Conservation (phyloP, 441 rosid species). For the Hura crepitans region DNA sequence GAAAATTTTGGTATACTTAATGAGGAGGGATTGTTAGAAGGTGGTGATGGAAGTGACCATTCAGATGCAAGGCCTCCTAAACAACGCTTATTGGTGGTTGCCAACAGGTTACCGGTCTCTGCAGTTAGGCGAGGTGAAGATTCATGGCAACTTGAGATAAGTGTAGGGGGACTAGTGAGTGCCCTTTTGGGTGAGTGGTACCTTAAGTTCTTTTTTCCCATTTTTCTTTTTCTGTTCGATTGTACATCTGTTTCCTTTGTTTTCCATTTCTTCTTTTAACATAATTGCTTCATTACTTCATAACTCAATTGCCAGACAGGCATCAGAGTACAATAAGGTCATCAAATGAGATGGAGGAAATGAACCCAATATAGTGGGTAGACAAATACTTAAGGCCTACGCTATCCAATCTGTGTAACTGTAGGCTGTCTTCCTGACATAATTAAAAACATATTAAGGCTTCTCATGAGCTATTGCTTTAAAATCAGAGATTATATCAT, state of each 20-base stretch:
- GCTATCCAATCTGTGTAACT: not conserved
- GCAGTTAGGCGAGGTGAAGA: slow-evolving; percentile 55
- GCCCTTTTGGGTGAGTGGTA: slow-evolving; percentile 56
- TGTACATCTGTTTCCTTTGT: not conserved
- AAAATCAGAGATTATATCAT: not conserved
- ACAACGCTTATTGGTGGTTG: slow-evolving; percentile 72
- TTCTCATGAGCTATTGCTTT: not conserved
- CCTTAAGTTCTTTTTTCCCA: not conserved
- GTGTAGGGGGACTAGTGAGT: slow-evolving; percentile 67
- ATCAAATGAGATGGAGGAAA: not conserved
- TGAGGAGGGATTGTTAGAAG: slow-evolving; percentile 33
- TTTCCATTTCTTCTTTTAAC: not conserved
- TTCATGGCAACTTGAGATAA: slow-evolving; percentile 65
- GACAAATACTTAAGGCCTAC: not conserved
- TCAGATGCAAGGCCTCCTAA: slow-evolving; percentile 41
- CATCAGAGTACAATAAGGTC: not conserved
- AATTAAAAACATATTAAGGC: not conserved
- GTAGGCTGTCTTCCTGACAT: not conserved
- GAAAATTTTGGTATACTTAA: slow-evolving; percentile 29
- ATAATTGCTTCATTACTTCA: slow-evolving; percentile 4
- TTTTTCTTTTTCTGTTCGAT: not conserved
- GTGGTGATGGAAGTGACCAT: slow-evolving; percentile 37
- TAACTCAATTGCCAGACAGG: not conserved
- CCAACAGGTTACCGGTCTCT: slow-evolving; percentile 74
- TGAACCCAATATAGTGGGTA: not conserved